Conservation (phyloP, 1,139 yeast species). For the Pichia sp. region DNA sequence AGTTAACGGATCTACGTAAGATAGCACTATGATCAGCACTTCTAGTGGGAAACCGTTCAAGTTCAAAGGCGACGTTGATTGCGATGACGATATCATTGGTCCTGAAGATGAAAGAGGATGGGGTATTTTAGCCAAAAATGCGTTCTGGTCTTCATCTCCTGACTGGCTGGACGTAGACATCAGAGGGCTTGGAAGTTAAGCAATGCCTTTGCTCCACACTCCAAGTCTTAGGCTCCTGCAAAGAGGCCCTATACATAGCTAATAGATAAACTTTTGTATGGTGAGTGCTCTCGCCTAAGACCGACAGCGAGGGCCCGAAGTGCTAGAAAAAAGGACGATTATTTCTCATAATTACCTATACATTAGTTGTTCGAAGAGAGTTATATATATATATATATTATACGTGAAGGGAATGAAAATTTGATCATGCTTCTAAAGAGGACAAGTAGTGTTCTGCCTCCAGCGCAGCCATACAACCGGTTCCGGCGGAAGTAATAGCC, state of each 20-base stretch:
- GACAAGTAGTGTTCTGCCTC: conserved; percentile 85
- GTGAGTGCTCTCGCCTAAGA: too few species aligned
- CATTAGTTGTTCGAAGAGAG: neutral
- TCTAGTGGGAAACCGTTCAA: conserved; percentile 50
- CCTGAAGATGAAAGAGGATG: neutral
- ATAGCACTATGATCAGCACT: conserved; percentile 50
- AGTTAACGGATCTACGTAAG: conserved; percentile 54
- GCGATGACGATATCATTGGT: neutral
- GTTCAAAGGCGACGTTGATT: neutral
- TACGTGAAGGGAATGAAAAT: neutral
- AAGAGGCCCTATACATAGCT: too few species aligned
- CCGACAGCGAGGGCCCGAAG: too few species aligned
- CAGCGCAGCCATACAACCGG: conserved; percentile 99
- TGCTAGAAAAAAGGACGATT: too few species aligned
- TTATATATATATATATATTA: neutral
- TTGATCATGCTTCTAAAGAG: conserved; percentile 51
- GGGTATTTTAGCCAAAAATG: neutral
- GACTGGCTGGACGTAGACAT: too few species aligned
- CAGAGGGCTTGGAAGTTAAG: too few species aligned
- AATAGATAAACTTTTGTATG: neutral
- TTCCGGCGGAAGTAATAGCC: conserved; percentile 98
- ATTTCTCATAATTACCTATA: neutral
- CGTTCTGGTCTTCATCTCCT: neutral
- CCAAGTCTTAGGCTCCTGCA: too few species aligned
- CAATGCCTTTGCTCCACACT: neutral